Base-by-base conservation (phyloP, 768 basidiomycete genomes). In the Gymnopilus dilepis region DNA sequence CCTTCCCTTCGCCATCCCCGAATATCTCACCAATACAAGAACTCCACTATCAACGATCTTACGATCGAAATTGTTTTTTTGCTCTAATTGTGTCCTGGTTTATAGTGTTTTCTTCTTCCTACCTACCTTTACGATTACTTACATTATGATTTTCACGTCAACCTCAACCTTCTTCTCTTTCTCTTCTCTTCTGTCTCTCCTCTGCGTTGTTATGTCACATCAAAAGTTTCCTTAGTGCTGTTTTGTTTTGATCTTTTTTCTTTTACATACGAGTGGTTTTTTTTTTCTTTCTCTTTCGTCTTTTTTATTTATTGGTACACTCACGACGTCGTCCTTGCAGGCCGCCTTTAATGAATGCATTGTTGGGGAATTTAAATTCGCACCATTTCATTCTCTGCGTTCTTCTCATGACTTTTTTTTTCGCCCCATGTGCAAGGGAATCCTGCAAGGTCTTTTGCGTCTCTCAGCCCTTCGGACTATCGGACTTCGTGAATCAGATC, bases 281-380 rank as follows among this genome's bases (percentile, higher is more conserved):
- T 62, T 59, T 55, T 22, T 12, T 59, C 38, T 37, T n/a, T 37
- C 34, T 37, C 34, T 30, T 52, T 48, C n/a, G n/a, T n/a, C n/a
- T 42, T 58, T 58, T 63, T 74, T 78, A 70, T 66, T 66, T 59
- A 71, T 76, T 61, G 71, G 65, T 66, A 66, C 61, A 60, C 64
- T 69, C 66, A 69, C 60, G 66, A 63, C 62, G 41, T 61, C 60
- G 47, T 42, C 53, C 58, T 61, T 55, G 57, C 59, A 63, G 67
- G 65, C 60, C 55, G 60, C 65, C 62, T 42, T 43, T 68, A 68
- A 64, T 65, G 62, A 62, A 57, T 63, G 64, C 53, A 62, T 57
- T 64, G 61, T 51, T 58, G 53, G 56, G 37, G 28, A 61, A 65
- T 59, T 48, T 65, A 57, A 58, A 38, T 24, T 64, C 61, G 54